Base-by-base conservation (phyloP, 2,329 filamentous ascomycete species). In the Phialophora macrospora region DNA sequence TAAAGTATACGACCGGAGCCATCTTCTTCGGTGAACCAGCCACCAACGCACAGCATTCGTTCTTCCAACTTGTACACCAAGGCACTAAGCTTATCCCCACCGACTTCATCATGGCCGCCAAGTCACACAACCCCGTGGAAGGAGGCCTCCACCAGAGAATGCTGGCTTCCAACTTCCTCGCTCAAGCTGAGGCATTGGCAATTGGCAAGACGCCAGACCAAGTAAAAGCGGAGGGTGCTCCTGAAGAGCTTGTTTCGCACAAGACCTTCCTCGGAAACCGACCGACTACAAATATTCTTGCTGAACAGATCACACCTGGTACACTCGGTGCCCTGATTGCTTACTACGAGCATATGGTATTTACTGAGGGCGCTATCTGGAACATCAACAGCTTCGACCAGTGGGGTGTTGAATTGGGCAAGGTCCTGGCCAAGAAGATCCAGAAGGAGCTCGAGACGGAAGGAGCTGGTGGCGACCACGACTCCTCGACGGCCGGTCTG, bases 361-460 rank as follows among this genome's bases (percentile, higher is more conserved):
- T 99, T 80, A 96, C 92, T 44, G 95, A 99, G 83, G 95, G 95
- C 74, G 94, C 93, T 60, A 85, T 99, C 77, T 99, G 95, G 95
- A 96, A 98, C 83, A 97, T 99, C 85, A 99, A 99, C 87, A 93
- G 90, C 76, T 99, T 98, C 77, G 95, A 99, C 82, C 95, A 99
- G 85, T 99, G 95, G 95, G 95, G 95, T 81, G 95, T 99, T 52
- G 95, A 99, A 85, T 84, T 99, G 68, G 95, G 95, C 79, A 99
- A 99, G 89, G 88, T 90, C 48, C 83, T 99, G 72, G 95, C 95
- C 68, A 98, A 94, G 88, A 93, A 92, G 83, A 93, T 93, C 70
- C 89, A 92, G 73, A 78, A 81, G 75, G 95, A 99, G 84, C 85
- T 99, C 65, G 93, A 97, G 76, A 80, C 79, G 71, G 85, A 89